Percentiles rank a stretch among this genome's conserved stretches.
Conservation (phyloP, 192 early-diverging fungal genomes). For the Piromyces finnis region DNA sequence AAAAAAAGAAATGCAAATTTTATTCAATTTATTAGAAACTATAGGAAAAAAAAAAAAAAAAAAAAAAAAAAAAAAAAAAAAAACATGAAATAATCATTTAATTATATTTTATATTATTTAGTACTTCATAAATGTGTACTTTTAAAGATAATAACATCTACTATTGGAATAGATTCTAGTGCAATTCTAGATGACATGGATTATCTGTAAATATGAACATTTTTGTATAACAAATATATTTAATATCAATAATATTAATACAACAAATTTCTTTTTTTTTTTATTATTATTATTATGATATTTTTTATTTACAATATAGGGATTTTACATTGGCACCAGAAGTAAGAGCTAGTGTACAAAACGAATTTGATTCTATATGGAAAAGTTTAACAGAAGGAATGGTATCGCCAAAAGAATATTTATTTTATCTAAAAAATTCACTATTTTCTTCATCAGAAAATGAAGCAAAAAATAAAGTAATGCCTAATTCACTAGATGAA, state of each 20-base stretch:
- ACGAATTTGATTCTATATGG: neutral
- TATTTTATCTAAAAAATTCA: neutral
- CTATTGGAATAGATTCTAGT: neutral
- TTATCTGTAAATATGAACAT: neutral
- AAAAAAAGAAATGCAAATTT: too few species aligned
- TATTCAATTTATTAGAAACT: too few species aligned
- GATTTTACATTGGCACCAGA: neutral
- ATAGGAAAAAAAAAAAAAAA: too few species aligned
- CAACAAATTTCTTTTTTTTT: too few species aligned
- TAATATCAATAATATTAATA: too few species aligned
- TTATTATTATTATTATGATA: too few species aligned
- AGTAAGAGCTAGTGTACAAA: neutral
- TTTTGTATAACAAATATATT: too few species aligned
- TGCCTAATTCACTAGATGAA: too few species aligned
- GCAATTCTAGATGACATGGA: neutral
- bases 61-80: too few species aligned
- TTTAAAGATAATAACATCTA: neutral
- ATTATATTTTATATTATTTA: neutral
- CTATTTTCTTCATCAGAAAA: neutral
- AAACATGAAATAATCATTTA: too few species aligned
- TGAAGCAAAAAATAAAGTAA: neutral
- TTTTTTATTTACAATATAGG: neutral
- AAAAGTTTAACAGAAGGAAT: neutral
- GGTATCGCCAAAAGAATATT: neutral
- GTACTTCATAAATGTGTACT: neutral